Evolutionary conservation across 176 grass and related monocot species (phyloP).

Genomic region (Zoysia japonica): DNA sequence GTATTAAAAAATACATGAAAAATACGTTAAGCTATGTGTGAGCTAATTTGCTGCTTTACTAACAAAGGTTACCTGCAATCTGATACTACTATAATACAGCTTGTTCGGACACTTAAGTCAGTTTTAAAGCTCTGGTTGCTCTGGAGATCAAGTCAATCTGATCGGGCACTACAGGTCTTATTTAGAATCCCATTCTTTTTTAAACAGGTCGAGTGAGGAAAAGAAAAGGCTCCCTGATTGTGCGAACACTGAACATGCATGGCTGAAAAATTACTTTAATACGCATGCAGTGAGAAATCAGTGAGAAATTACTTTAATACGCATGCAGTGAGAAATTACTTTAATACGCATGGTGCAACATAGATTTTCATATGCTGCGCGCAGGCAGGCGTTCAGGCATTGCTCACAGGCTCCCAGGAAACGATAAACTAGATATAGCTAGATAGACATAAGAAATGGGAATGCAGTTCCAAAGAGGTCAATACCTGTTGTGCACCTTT

Average conservation of each 20-base stretch:
- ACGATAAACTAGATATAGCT: too few species aligned
- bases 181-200: background rate
- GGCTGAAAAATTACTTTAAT: background rate
- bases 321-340: background rate
- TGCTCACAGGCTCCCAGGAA: background rate
- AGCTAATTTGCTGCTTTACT: background rate
- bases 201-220: background rate
- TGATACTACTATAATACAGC: background rate
- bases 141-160: background rate
- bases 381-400: background rate
- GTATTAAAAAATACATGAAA: background rate
- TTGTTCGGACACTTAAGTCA: background rate
- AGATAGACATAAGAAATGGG: background rate
- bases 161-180: background rate
- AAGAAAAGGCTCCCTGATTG: background rate
- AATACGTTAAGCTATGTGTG: background rate
- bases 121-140: background rate
- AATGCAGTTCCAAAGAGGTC: slow-evolving; percentile 43
- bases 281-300: background rate
- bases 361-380: background rate
- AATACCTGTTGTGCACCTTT: slow-evolving; percentile 46
- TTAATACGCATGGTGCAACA: background rate
- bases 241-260: background rate
- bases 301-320: background rate
- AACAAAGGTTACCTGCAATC: background rate